Evolutionary conservation across 2,329 filamentous ascomycete species (phyloP).

Genomic region (Xenoacremonium recifei): DNA sequence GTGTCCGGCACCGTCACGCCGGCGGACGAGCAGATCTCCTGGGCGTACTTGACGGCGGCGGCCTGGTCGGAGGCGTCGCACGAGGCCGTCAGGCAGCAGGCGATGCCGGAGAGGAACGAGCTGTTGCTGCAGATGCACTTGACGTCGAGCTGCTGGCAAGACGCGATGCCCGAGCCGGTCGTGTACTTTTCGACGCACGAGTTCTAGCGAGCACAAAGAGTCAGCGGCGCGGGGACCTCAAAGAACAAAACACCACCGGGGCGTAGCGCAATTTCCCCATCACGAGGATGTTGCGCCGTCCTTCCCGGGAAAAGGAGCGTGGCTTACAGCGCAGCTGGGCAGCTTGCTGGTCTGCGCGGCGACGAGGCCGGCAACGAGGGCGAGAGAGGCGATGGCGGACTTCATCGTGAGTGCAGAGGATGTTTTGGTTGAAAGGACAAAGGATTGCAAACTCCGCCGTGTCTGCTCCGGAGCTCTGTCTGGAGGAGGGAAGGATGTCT

Average conservation of each 20-base stretch:
- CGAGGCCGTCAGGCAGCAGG: constrained; percentile 38
- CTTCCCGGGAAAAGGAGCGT: no score
- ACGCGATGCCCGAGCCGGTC: constrained; percentile 32
- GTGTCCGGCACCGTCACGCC: constrained; percentile 35
- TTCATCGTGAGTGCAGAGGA: constrained; percentile 32
- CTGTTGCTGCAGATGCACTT: constrained; percentile 41
- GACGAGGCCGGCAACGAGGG: constrained; percentile 30
- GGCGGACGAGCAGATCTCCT: constrained; percentile 36
- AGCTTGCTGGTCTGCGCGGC: constrained; percentile 33
- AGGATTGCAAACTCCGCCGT: no score
- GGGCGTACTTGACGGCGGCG: constrained; percentile 36
- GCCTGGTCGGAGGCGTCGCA: constrained; percentile 34
- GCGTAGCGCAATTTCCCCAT: no score
- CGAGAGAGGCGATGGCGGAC: constrained; percentile 28
- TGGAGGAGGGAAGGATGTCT: no score
- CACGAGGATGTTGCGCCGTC: no score
- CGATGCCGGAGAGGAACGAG: constrained; percentile 38
- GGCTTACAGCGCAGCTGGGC: constrained; percentile 39
- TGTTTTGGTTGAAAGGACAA: not conserved
- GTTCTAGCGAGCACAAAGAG: no score
- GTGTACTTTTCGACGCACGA: constrained; percentile 34
- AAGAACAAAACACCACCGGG: no score
- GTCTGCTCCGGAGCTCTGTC: no score
- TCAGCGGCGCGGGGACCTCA: constrained; percentile 1
- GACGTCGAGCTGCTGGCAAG: constrained; percentile 38